Conservation (phyloP, 768 basidiomycete species). For the Infundibulicybe gibba region DNA sequence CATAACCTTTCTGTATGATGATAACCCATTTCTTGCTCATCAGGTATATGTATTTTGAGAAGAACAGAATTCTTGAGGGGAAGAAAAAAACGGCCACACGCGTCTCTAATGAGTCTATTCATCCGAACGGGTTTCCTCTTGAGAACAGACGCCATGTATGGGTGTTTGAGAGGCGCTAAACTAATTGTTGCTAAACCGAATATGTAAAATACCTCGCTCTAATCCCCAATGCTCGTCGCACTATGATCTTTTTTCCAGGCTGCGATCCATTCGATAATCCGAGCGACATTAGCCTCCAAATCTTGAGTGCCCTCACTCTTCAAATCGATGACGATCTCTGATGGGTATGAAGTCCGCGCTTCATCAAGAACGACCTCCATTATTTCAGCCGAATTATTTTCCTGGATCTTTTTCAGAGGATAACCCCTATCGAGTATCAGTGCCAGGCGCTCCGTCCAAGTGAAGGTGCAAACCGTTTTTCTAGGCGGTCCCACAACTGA, state of each 20-base stretch:
- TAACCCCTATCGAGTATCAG: slow-evolving; percentile 57
- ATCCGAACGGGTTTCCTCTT: slow-evolving; percentile 22
- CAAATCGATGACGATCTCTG: slow-evolving; percentile 86
- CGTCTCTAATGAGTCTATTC: slow-evolving; percentile 25
- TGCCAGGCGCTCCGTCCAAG: slow-evolving; percentile 1
- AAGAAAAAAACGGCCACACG: slow-evolving; percentile 43
- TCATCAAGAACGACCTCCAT: slow-evolving; percentile 92
- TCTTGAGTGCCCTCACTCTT: slow-evolving; percentile 74
- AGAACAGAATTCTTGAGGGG: slow-evolving; percentile 39
- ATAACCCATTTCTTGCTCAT: slow-evolving; percentile 16
- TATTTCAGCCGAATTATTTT: slow-evolving; percentile 98
- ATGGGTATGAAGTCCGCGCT: slow-evolving; percentile 79
- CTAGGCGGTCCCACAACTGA: slow-evolving; percentile 84
- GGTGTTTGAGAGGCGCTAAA: slow-evolving; percentile 3
- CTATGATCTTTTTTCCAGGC: slow-evolving; percentile 55
- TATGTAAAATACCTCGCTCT: slow-evolving; percentile 1
- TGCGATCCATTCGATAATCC: slow-evolving; percentile 86
- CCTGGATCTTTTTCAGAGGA: slow-evolving; percentile 89
- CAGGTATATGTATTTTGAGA: too few species aligned
- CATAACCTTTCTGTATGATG: not conserved
- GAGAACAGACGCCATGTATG: slow-evolving; percentile 19
- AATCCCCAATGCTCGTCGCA: slow-evolving; percentile 1
- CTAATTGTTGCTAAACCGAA: not conserved
- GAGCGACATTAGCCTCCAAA: slow-evolving; percentile 80
- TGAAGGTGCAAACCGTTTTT: slow-evolving; percentile 63